Percentiles rank a stretch among this genome's conserved stretches.
phyloP scores from a whole-genome alignment of 495 filamentous ascomycete species.

The Trichoderma orchidacearum region DNA sequence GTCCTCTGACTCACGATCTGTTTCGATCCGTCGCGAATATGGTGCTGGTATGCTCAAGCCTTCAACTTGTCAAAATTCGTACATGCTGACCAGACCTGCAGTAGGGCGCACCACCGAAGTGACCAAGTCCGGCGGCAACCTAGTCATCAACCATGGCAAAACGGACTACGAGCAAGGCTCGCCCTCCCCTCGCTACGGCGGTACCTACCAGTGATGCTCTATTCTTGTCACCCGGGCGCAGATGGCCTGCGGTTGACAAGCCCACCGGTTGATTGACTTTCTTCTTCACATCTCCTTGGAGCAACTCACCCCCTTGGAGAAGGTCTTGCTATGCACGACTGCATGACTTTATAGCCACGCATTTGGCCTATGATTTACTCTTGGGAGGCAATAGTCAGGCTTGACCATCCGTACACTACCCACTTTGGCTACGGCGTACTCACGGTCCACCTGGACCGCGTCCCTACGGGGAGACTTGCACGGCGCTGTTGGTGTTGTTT shows the following conservation, averaged over 20 bases:
- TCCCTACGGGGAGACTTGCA: no score
- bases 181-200: background rate
- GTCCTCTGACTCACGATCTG: background rate
- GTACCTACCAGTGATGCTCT: background rate
- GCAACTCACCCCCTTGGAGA: no score
- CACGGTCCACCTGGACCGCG: no score
- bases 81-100: background rate
- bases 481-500: no score
- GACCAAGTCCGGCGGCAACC: background rate
- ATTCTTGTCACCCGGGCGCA: background rate
- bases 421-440: no score
- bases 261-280: background rate
- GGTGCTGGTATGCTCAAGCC: background rate
- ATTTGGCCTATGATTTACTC: no score
- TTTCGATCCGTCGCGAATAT: background rate
- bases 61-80: background rate
- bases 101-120: background rate
- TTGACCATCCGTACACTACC: no score
- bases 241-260: background rate
- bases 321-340: no score
- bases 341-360: no score
- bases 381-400: no score
- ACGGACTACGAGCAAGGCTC: background rate
- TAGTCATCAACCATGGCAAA: background rate
- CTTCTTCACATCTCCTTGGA: background rate